phyloP scores from a whole-genome alignment of 306 rosid species.

The Vicia villosa region DNA sequence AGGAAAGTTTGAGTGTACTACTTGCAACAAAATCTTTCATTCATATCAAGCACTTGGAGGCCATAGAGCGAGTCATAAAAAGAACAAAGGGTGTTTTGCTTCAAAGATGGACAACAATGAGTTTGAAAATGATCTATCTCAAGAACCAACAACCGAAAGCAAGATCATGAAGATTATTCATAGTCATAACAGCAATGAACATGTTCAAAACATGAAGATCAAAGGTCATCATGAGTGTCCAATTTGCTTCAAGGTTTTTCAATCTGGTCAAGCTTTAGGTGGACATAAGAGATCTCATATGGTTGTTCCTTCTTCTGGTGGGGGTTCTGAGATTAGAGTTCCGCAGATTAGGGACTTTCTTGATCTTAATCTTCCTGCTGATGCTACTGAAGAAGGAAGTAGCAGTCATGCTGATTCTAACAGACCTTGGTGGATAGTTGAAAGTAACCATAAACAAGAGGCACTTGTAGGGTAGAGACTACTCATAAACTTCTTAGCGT shows the following conservation, averaged over 20 bases:
- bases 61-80: slow-evolving; percentile 90
- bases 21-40: slow-evolving; percentile 72
- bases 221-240: slow-evolving; percentile 74
- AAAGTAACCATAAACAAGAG: slow-evolving; percentile 52
- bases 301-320: slow-evolving; percentile 3
- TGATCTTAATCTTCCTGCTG: slow-evolving; percentile 93
- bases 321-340: slow-evolving; percentile 43
- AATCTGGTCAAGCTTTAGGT: slow-evolving; percentile 93
- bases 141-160: slow-evolving; percentile 46
- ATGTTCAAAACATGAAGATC: slow-evolving; percentile 47
- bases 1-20: slow-evolving; percentile 74
- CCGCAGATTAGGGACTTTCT: slow-evolving; percentile 68
- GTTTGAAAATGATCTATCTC: slow-evolving; percentile 56
- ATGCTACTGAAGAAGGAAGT: slow-evolving; percentile 67
- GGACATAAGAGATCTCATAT: slow-evolving; percentile 94
- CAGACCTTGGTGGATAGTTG: slow-evolving; percentile 60
- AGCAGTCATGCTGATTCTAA: slow-evolving; percentile 46
- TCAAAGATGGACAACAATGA: slow-evolving; percentile 62
- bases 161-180: slow-evolving; percentile 39
- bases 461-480: slow-evolving; percentile 42
- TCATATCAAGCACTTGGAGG: slow-evolving; percentile 97
- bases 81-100: slow-evolving; percentile 64
- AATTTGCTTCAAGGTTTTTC: slow-evolving; percentile 69
- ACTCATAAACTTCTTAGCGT: slow-evolving; percentile 34
- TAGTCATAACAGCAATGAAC: not conserved